Evolutionary conservation across 2,329 filamentous ascomycete genomes (phyloP), one percentile per base, ranked within the genome.

Genomic region (Cadophora luteo-olivacea): DNA sequence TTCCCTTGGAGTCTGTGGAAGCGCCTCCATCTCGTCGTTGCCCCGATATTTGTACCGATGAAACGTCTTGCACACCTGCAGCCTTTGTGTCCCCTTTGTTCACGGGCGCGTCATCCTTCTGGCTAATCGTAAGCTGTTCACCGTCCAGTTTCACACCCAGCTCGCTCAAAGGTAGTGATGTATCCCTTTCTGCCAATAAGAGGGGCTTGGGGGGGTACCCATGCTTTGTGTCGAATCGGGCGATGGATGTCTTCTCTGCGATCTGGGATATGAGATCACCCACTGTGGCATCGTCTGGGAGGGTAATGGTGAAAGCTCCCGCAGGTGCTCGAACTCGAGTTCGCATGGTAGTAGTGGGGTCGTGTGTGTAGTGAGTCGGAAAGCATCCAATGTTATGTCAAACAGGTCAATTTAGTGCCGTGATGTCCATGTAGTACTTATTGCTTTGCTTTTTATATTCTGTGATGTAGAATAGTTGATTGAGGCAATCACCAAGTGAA

Each of bases 191-290:
- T 36, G 86, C 84, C 11, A 91, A 82, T 45, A 88, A 84, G 19
- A 98, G 84, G 0, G 88, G 83, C 76, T 90, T 89, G 29, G 92
- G 90, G 0, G 95, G 95, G 75, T 92, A 97, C 45, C 93, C 93
- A 80, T 91, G 93, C 83, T 96, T 97, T 70, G 97, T 82, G 54
- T 91, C 87, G 76, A 95, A 94, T 16, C 84, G 83, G 7, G 83
- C 75, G 19, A 95, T 83, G 4, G 86, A 86, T 1, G 92, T 92
- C 75, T 88, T 87, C 61, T 86, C 81, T 63, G 84, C 84, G 75
- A 94, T 89, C 61, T 86, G 82, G 4, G 84, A 77, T 58, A 90
- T 82, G 0, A 94, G 83, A 64, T 89, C 84, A 60, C 81, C 81
- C 57, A 93, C 85, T 3, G 88, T 91, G 64, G 92, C 90, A 69